Conservation (phyloP, 106 monocot species). For the Dioscorea dumetorum region DNA sequence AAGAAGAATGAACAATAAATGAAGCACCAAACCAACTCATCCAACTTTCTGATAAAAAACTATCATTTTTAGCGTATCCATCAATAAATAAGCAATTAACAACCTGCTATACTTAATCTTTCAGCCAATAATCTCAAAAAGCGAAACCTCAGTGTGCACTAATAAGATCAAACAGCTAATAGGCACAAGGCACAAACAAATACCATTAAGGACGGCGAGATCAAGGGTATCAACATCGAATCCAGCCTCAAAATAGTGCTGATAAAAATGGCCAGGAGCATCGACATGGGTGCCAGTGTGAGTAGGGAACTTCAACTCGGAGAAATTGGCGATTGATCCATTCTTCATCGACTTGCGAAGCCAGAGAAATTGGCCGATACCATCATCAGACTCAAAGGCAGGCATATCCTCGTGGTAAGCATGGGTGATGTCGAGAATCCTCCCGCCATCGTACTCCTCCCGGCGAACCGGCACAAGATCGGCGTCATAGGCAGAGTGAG, state of each 20-base stretch:
- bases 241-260: slow-evolving; percentile 87
- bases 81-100: too few species aligned
- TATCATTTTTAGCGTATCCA: too few species aligned
- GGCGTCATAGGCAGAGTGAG: slow-evolving; percentile 16
- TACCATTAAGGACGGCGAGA: slow-evolving; percentile 82
- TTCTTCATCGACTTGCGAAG: slow-evolving; percentile 68
- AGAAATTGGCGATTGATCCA: slow-evolving; percentile 58
- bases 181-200: neutral
- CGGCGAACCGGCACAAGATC: slow-evolving; percentile 26
- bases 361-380: slow-evolving; percentile 71
- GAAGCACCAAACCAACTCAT: too few species aligned
- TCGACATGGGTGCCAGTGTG: slow-evolving; percentile 96
- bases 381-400: slow-evolving; percentile 30
- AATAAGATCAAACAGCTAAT: neutral
- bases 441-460: slow-evolving; percentile 65
- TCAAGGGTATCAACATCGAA: slow-evolving; percentile 90
- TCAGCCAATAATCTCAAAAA: neutral
- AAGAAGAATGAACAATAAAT: too few species aligned
- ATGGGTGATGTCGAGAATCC: slow-evolving; percentile 90
- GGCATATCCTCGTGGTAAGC: slow-evolving; percentile 75
- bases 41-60: too few species aligned
- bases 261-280: slow-evolving; percentile 81
- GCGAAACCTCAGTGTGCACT: neutral
- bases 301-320: slow-evolving; percentile 55
- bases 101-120: neutral